Percentiles rank a stretch among this genome's conserved stretches.
Evolutionary conservation across 1,284 basidiomycete genomes (phyloP).

Genomic region (Trichosporon asahii): DNA sequence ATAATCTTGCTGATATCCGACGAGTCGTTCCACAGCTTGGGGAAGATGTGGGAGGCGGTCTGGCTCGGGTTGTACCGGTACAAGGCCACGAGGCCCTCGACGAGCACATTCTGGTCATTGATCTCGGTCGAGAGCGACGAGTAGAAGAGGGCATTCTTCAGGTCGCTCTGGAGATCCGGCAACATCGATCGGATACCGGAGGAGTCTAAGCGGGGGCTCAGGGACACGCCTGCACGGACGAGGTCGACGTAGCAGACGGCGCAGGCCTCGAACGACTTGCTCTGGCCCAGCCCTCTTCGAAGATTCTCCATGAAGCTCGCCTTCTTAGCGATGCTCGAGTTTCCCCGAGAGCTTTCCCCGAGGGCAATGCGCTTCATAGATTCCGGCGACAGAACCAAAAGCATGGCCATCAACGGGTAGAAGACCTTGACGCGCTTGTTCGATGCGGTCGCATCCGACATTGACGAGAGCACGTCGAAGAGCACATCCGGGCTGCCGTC

Average conservation of each 20-base stretch:
- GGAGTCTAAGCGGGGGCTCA: conserved; percentile 58
- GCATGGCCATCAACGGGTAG: conserved; percentile 76
- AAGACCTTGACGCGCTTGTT: conserved; percentile 57
- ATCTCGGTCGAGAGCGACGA: conserved; percentile 51
- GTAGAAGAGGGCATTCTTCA: conserved; percentile 57
- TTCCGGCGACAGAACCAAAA: conserved; percentile 76
- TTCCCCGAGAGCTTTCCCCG: conserved; percentile 39
- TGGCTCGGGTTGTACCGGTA: conserved; percentile 66
- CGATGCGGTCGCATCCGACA: conserved; percentile 53
- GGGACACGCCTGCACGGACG: conserved; percentile 70
- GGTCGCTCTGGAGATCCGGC: conserved; percentile 69
- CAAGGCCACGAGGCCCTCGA: conserved; percentile 67
- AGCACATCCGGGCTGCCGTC: conserved; percentile 79
- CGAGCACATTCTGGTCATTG: conserved; percentile 73
- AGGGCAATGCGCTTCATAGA: conserved; percentile 57
- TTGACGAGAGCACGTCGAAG: conserved; percentile 69
- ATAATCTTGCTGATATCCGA: conserved; percentile 76
- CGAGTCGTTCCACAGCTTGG: conserved; percentile 68
- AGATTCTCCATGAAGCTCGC: conserved; percentile 52
- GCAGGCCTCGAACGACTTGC: conserved; percentile 41
- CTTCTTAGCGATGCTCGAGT: conserved; percentile 51
- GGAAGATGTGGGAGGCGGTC: conserved; percentile 62
- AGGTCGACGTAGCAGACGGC: conserved; percentile 72
- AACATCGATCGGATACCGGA: conserved; percentile 65
- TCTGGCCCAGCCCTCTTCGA: conserved; percentile 40